Conservation (phyloP, 2,329 filamentous ascomycete genomes). For the Fusarium nelsonii region DNA sequence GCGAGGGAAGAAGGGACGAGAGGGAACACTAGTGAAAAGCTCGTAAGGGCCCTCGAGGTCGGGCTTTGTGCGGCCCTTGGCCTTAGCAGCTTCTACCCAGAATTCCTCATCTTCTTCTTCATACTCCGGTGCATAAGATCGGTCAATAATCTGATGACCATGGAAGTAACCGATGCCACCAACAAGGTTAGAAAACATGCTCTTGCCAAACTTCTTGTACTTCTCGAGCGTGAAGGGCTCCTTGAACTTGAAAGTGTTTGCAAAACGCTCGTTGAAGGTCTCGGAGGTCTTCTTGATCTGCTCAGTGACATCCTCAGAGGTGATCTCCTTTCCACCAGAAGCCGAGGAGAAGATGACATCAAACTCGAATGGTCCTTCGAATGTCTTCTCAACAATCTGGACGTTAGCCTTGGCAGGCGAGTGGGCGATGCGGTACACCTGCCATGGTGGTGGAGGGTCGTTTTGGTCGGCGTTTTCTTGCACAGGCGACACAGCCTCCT, state of each 20-base stretch:
- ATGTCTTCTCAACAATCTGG: constrained; percentile 91
- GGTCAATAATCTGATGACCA: constrained; percentile 87
- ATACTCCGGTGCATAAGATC: constrained; percentile 91
- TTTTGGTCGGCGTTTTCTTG: constrained; percentile 65
- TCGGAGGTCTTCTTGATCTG: constrained; percentile 75
- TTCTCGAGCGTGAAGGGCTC: constrained; percentile 79
- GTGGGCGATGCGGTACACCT: constrained; percentile 84
- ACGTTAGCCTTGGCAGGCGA: constrained; percentile 78
- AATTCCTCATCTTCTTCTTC: constrained; percentile 96
- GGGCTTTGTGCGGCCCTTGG: constrained; percentile 75
- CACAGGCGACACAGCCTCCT: constrained; percentile 63
- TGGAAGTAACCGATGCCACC: constrained; percentile 97
- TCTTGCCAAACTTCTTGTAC: constrained; percentile 84
- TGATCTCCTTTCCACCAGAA: constrained; percentile 69
- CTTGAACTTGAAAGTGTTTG: constrained; percentile 73
- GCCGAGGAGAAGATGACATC: constrained; percentile 90
- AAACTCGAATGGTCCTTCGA: constrained; percentile 91
- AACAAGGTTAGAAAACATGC: constrained; percentile 92
- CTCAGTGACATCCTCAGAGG: constrained; percentile 73
- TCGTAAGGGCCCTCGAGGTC: constrained; percentile 84
- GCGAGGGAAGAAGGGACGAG: constrained; percentile 93
- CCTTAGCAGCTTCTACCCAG: constrained; percentile 90
- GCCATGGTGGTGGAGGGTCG: constrained; percentile 84
- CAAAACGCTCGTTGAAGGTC: constrained; percentile 80
- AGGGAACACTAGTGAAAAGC: constrained; percentile 91